Evolutionary conservation across 805 yeast genomes (phyloP), one percentile per base, ranked within the genome.

Genomic region (Nakazawaea ishiwadae): DNA sequence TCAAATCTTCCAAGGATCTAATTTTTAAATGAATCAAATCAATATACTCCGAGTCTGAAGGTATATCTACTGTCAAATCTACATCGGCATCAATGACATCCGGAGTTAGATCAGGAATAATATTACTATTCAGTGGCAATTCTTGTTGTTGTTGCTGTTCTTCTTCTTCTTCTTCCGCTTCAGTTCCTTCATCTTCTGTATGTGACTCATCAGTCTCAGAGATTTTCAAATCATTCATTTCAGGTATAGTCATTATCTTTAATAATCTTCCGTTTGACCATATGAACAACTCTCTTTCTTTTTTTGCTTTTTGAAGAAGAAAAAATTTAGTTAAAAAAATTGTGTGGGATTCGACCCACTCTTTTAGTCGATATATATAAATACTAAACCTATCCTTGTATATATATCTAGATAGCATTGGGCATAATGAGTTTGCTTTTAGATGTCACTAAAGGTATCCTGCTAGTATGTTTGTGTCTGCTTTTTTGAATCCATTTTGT

Each of bases 21-120:
- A 87, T 77, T 60, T 84, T 84, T 55, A 83, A 62, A 55, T 87
- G 95, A 15, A 83, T 68, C 48, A 87, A 62, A 39, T 83, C 88
- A 27, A 86, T 63, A 23, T 69, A 71, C 19, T 73, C 80, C 0
- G 77, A 63, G 48, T 84, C 84, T n/a, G 67, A 65, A 0, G 77
- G 77, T 27, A 71, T 60, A 41, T 72, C 81, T 4, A 60, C 62
- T 0, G 89, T 73, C 40, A 85, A 60, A 40, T 84, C 89, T 6
- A 60, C 68, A 60, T 87, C 96, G 0, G 89, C 79, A 7, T 77
- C 84, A 33, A 84, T 74, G 24, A 63, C 62, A 31, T 83, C 84
- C 0, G 68, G 69, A 38, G 63, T 52, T 1, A 63, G 54, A 49
- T 75, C 82, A 4, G 69, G 70, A 10, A 68, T 48, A 1, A 68